Percentiles rank a stretch among this genome's conserved stretches.
These are phyloP conservation scores for Paecilomyces formosus DNA, from an alignment of 2,329 filamentous ascomycete genomes.

Conservation along the genomic window DNA sequence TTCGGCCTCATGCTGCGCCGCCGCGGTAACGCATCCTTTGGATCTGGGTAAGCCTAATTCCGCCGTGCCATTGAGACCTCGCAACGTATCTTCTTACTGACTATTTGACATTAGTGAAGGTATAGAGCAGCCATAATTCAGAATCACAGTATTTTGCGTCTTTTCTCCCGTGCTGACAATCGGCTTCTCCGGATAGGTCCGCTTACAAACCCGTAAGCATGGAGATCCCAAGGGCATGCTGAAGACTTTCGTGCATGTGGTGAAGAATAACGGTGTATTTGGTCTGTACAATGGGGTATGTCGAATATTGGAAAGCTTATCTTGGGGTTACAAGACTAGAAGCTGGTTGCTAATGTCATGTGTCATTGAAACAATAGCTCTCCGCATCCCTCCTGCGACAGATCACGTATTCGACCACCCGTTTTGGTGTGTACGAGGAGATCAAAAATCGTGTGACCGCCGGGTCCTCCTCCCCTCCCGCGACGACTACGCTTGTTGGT, in stretches of 20 bases:
- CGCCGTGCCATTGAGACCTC: not conserved
- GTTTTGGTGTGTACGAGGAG: slow-evolving; percentile 94
- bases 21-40: slow-evolving; percentile 84
- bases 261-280: slow-evolving; percentile 64
- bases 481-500: slow-evolving; percentile 68
- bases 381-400: slow-evolving; percentile 90
- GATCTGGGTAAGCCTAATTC: slow-evolving; percentile 64
- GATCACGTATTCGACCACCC: slow-evolving; percentile 90
- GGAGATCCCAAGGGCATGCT: slow-evolving; percentile 73
- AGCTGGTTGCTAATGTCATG: not conserved
- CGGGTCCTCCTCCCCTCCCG: slow-evolving; percentile 47
- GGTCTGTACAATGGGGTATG: slow-evolving; percentile 78
- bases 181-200: slow-evolving; percentile 51
- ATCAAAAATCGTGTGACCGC: slow-evolving; percentile 65
- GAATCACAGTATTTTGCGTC: slow-evolving; percentile 1
- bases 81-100: slow-evolving; percentile 12
- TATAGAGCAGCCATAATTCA: slow-evolving; percentile 15
- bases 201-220: slow-evolving; percentile 74
- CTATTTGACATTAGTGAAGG: slow-evolving; percentile 46
- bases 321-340: not conserved
- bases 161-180: slow-evolving; percentile 9
- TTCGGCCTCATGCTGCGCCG: slow-evolving; percentile 85
- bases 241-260: slow-evolving; percentile 75
- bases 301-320: slow-evolving; percentile 6
- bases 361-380: slow-evolving; percentile 41